Evolutionary conservation across 1,284 basidiomycete genomes (phyloP).

Genomic region (Vanrija pseudolonga): DNA sequence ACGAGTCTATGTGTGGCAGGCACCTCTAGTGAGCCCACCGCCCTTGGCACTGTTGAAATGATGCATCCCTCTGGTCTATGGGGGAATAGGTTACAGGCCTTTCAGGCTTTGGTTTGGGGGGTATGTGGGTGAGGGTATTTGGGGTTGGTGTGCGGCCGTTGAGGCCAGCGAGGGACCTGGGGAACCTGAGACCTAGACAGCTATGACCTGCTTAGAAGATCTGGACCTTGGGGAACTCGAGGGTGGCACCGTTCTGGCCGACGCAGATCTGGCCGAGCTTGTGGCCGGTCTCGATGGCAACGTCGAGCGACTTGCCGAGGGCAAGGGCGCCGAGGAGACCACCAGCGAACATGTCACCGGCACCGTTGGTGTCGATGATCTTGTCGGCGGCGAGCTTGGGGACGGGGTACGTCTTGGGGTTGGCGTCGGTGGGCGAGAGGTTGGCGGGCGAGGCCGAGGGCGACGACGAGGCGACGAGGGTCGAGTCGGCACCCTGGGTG

Average conservation of each 20-base stretch:
- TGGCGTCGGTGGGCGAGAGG: slow-evolving; percentile 40
- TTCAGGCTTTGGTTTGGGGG: not conserved
- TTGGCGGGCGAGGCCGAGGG: slow-evolving; percentile 53
- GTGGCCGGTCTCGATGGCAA: slow-evolving; percentile 76
- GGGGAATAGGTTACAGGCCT: not conserved
- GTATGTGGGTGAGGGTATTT: not conserved
- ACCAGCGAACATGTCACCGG: slow-evolving; percentile 99
- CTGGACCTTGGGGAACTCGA: slow-evolving; percentile 39
- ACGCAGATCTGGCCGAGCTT: slow-evolving; percentile 86
- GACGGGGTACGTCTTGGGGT: slow-evolving; percentile 61
- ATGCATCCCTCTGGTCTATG: slow-evolving; percentile 12
- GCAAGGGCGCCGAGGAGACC: slow-evolving; percentile 88
- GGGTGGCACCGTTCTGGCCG: slow-evolving; percentile 61
- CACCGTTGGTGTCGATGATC: slow-evolving; percentile 98
- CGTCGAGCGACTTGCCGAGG: slow-evolving; percentile 72
- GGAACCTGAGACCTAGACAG: not conserved
- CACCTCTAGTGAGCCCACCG: too few species aligned
- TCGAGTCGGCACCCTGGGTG: slow-evolving; percentile 83
- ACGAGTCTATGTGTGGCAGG: too few species aligned
- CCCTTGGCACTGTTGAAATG: slow-evolving; percentile 18
- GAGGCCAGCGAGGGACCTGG: not conserved
- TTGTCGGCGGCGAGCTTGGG: slow-evolving; percentile 60
- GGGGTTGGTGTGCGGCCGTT: not conserved
- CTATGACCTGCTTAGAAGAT: slow-evolving; percentile 26
- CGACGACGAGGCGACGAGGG: slow-evolving; percentile 68